Base-by-base conservation (phyloP, 2,329 filamentous ascomycete species). In the Tolypocladium tundrense region DNA sequence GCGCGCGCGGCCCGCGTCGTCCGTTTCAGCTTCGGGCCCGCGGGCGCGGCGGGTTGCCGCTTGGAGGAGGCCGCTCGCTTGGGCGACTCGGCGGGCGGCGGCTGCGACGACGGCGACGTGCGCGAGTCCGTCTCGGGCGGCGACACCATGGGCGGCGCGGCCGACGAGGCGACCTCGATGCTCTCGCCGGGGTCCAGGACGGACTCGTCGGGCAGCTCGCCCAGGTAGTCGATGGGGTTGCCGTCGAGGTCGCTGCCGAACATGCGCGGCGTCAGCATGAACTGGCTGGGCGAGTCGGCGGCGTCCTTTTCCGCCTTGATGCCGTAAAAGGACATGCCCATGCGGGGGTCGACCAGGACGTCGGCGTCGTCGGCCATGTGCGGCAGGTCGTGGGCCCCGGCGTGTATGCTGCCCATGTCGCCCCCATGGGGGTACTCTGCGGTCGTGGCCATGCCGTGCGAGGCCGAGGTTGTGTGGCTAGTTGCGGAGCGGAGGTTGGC, bases 241-340 rank as follows among this genome's bases (percentile, higher is more conserved):
- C 16, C 31, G n/a, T 55, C 55, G 19, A 50, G 24, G 55, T 52
- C 55, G 35, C 33, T 37, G 43, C 48, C 55, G 35, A 59, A 59
- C 58, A 59, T 57, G 27, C 45, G 52, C 33, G 58, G 58, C 42
- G 58, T 59, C 54, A 59, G 52, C 37, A 50, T 48, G 42, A 56
- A 50, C 16, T 42, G 41, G 35, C 41, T 41, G 8, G 55, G 43
- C 43, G 55, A 52, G 21, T 51, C 55, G 21, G 39, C 41, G 4
- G 37, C 21, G 21, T 59, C 52, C 55, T 52, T 59, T 16, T 57
- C 58, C 11, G 27, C 19, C 55, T 57, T 59, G 58, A 59, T 53
- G 52, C 55, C 54, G 33, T 51, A 59, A 6, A 57, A n/a, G 35
- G 58, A 40, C 43, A 59, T 31, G 43, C 21, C 58, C 43, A 59